phyloP scores from a whole-genome alignment of 495 filamentous ascomycete genomes.

The Xylaria flabelliformis region DNA sequence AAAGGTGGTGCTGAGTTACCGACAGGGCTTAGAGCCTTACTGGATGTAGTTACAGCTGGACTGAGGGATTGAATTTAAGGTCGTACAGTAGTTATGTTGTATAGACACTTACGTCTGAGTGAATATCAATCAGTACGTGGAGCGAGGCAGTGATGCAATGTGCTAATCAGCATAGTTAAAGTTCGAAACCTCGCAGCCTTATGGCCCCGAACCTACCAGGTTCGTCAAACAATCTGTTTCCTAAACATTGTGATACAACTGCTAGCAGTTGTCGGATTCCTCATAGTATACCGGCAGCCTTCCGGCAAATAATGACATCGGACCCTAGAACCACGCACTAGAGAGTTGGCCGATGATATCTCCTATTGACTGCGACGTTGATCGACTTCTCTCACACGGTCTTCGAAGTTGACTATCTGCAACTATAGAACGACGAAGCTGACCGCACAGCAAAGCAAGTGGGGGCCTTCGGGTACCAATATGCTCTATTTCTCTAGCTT shows the following conservation, averaged over 20 bases:
- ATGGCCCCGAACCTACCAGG: slow-evolving; percentile 11
- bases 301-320: slow-evolving; percentile 24
- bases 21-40: slow-evolving; percentile 42
- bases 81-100: slow-evolving; percentile 23
- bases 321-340: slow-evolving; percentile 10
- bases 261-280: neutral
- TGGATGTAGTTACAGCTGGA: slow-evolving; percentile 3
- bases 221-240: slow-evolving; percentile 2
- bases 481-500: slow-evolving; percentile 16
- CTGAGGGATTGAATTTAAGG: neutral
- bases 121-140: slow-evolving; percentile 6
- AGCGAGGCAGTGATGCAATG: slow-evolving; percentile 14
- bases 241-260: slow-evolving; percentile 22
- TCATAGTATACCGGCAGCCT: slow-evolving; percentile 21
- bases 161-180: slow-evolving; percentile 5
- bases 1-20: slow-evolving; percentile 28
- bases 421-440: slow-evolving; percentile 4
- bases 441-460: slow-evolving; percentile 9
- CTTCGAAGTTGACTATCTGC: neutral
- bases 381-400: slow-evolving; percentile 16
- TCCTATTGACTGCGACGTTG: slow-evolving; percentile 13
- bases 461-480: slow-evolving; percentile 26
- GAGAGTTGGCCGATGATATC: slow-evolving; percentile 22
- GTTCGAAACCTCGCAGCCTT: slow-evolving; percentile 23
- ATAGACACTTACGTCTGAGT: slow-evolving; percentile 5